Evolutionary conservation across 345 rosid genomes (phyloP).

Genomic region (Rhizophora apiculata): DNA sequence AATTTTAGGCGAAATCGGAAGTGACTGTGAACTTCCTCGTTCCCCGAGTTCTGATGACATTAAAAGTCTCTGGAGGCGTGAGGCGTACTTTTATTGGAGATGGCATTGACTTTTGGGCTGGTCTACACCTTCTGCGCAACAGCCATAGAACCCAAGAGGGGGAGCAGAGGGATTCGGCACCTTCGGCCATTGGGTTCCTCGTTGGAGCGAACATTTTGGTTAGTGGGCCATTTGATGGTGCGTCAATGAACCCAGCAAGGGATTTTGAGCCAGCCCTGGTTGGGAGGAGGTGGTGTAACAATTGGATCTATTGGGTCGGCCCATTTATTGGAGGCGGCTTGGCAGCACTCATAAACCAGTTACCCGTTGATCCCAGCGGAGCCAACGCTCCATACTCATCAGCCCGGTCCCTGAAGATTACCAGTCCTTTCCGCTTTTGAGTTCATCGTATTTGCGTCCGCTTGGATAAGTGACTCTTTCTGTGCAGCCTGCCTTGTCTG

Average conservation of each 20-base stretch:
- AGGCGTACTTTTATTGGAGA: slow-evolving; percentile 16
- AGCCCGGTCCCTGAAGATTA: slow-evolving; percentile 86
- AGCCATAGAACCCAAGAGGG: slow-evolving; percentile 42
- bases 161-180: slow-evolving; percentile 47
- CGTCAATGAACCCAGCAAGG: slow-evolving; percentile 47
- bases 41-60: too few relatives aligned
- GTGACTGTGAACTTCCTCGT: too few relatives aligned
- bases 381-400: slow-evolving; percentile 46
- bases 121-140: slow-evolving; percentile 44
- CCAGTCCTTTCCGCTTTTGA: slow-evolving; percentile 16
- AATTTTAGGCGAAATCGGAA: too few relatives aligned
- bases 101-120: slow-evolving; percentile 43
- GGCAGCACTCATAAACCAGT: slow-evolving; percentile 52
- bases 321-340: slow-evolving; percentile 46
- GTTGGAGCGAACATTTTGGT: slow-evolving; percentile 43
- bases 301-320: slow-evolving; percentile 57
- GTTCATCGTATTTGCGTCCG: not conserved
- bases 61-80: too few relatives aligned
- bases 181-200: slow-evolving; percentile 40
- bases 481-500: too few relatives aligned
- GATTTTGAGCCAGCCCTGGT: slow-evolving; percentile 48
- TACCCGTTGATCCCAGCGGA: slow-evolving; percentile 47
- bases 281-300: slow-evolving; percentile 51
- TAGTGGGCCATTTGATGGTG: slow-evolving; percentile 51
- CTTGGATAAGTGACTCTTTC: too few relatives aligned